Percentiles rank a stretch among this genome's conserved stretches.
Evolutionary conservation across 768 basidiomycete genomes (phyloP).

Genomic region (Lentinula detonsa): DNA sequence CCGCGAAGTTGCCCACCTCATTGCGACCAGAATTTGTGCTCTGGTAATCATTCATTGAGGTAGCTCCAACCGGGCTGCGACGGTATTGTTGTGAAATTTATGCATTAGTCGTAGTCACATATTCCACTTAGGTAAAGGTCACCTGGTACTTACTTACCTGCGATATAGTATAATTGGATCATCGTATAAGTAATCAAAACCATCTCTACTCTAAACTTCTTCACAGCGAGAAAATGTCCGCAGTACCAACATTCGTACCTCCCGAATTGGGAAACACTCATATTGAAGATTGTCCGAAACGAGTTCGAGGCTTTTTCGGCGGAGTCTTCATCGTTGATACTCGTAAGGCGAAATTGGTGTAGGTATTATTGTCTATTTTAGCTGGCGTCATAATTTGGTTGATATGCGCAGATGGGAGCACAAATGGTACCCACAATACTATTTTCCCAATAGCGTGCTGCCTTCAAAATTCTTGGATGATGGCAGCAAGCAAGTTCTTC

Average conservation of each 20-base stretch:
- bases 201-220: not conserved
- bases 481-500: slow-evolving; percentile 14
- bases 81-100: not conserved
- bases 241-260: not conserved
- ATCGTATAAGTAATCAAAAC: too few species aligned
- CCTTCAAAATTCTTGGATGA: slow-evolving; percentile 33
- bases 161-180: not conserved
- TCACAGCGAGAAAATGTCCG: not conserved
- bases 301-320: slow-evolving; percentile 47
- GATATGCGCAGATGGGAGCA: slow-evolving; percentile 45
- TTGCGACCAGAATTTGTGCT: not conserved
- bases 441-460: slow-evolving; percentile 41
- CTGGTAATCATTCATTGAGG: not conserved
- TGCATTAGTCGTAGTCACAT: not conserved
- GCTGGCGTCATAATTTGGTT: not conserved
- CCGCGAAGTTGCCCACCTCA: not conserved
- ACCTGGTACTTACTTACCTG: not conserved
- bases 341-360: slow-evolving; percentile 55
- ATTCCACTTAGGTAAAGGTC: not conserved
- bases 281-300: slow-evolving; percentile 42
- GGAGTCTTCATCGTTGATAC: slow-evolving; percentile 52
- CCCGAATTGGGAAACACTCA: slow-evolving; percentile 35
- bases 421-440: slow-evolving; percentile 48
- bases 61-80: not conserved
- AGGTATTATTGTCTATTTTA: slow-evolving; percentile 15